Base-by-base conservation (phyloP, 768 basidiomycete species). In the Austroboletus festivus region DNA sequence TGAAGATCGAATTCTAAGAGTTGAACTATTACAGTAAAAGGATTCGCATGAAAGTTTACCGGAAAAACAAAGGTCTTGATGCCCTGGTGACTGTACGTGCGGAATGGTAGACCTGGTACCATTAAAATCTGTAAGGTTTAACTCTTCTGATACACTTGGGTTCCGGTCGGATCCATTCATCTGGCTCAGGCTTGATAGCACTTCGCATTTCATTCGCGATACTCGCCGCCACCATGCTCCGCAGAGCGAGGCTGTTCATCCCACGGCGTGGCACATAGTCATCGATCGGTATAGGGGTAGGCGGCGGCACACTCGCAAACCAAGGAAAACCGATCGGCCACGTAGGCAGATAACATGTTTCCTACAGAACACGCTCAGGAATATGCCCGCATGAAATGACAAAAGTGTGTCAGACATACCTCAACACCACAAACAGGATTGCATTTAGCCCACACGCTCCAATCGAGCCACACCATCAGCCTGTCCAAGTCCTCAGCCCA, bases 381-480 rank as follows among this genome's bases (percentile, higher is more conserved):
- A 11, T 24, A 15, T 18, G 4, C 12, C 16, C 15, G 13, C 12
- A 19, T 16, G 22, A 37, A 18, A 8, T 12, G 28, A 12, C 7
- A 5, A 5, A 28, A 12, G 5, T 13, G 5, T 4, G 13, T 26
- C 15, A 21, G n/a, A 64, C 71, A 2, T 41, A 79, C 79, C 65
- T 79, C 73, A 24, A 63, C 60, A 9, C 56, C 57, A 61, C 80
- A 82, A 1, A 58, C 68, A 22, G 79, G 78, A 3, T 57, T 60
- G 43, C 80, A 81, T 38, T 64, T 74, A 2, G 72, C 54, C 79
- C 80, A 81, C 7, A 69, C 58, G 33, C 62, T 70, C 79, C 80
- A 82, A 50, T 75, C 79, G 0, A 81, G 60, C 79, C 80, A 81
- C 0, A 31, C 38, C 70, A 80, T 76, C 19, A 81, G 54, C 3